Base-by-base conservation (phyloP, 192 early-diverging fungal species). In the Gigaspora rosea region DNA sequence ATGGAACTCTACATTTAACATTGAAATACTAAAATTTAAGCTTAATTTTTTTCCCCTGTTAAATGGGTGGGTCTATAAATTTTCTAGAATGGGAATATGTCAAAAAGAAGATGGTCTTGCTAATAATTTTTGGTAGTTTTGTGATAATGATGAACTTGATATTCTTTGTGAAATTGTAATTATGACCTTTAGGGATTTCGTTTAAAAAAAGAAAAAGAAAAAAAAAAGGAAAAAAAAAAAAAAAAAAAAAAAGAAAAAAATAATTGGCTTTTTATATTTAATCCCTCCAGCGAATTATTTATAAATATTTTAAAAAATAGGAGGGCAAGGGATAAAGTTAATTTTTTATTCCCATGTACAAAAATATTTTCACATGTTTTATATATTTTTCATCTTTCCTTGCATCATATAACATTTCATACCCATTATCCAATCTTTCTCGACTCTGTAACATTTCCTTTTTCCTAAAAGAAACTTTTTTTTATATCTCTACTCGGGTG, bases 1-100 rank as follows among this genome's bases (percentile, higher is more conserved):
- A 88, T 71, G 83, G 83, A 27, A 70, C 72, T n/a, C 64, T 85
- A 11, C 85, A 79, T 15, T 71, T 88, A 32, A 77, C 80, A 5
- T 65, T 88, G n/a, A 84, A 78, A 36, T 88, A 85, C 65, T 88
- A 66, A 84, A 35, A 8, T 32, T 46, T n/a, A 15, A 27, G 41
- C 7, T 41, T 41, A 0, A 27, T 27, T 41, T 41, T 41, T 41
- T 41, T 41, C 7, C 41, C 7, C 41, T 41, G 41, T 41, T 41
- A 41, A 41, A 6, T 41, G 41, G 41, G 41, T 41, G 41, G 41
- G 41, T 41, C 41, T 41, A 41, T 41, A 41, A 41, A 41, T 6
- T 6, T 41, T 41, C 41, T 41, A 41, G 41, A 41, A 6, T 41
- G 41, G 41, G 41, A 41, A 41, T 41, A 41, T 41, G 7, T 41